Evolutionary conservation across 371 early-diverging fungal genomes (phyloP), one percentile per base, ranked within the genome.

Genomic region (Lichtheimia ornata): DNA sequence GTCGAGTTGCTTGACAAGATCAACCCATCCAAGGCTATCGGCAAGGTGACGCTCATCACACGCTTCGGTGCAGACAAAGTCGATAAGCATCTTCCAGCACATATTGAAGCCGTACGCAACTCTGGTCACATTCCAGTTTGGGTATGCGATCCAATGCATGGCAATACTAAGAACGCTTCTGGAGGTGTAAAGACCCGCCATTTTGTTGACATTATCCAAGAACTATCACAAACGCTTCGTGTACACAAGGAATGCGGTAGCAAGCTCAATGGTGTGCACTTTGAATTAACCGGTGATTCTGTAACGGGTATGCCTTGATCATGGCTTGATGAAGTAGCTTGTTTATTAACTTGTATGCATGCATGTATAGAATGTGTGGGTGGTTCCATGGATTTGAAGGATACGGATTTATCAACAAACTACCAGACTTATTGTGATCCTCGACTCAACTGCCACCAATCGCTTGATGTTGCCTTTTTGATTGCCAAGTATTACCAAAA

Each of bases 111-210:
- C 6, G 96, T 98, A 12, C 86, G 91, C 61, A 72, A 72, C 2
- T 88, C 95, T 0, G 86, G 85, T 2, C 97, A 97, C 73, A 80
- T 84, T 59, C 96, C 95, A 11, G 96, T 97, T 18, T 97, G 97
- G 98, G 90, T 89, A 30, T 94, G 94, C 74, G 98, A 98, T 72
- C 98, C 98, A 7, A 96, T 96, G 96, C 98, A 98, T 71, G 98
- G 98, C 65, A 97, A 97, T 80, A 97, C 97, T 20, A 91, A 93
- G 69, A 84, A 84, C 15, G 84, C 91, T 0, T 77, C 82, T 0
- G 77, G 88, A 14, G 95, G 95, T 5, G 79, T 94, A 67, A 97
- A 97, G 78, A 97, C 98, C 0, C 85, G 98, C 49, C 86, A 91
- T 40, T 92, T 95, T 67, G 84, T 91, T 15, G 88, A 93, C 56